Evolutionary conservation across 2,329 filamentous ascomycete genomes (phyloP), one percentile per base, ranked within the genome.

Genomic region (Aureobasidium melanogenum): DNA sequence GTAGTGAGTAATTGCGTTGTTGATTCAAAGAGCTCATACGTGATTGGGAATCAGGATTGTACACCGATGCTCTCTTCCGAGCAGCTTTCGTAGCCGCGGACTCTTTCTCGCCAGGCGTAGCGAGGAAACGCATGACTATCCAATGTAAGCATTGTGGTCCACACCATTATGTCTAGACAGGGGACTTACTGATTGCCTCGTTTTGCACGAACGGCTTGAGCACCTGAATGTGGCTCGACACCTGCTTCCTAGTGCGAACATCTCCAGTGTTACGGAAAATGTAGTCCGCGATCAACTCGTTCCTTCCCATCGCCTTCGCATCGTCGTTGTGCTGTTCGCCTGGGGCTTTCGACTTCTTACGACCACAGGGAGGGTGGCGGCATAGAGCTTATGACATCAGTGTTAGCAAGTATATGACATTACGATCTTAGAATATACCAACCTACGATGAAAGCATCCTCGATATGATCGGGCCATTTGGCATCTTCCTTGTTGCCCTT

Each of bases 221-320:
- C 2, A 86, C 83, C 70, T 86, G 84, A 28, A 86, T 78, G 68
- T 86, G 84, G 66, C 84, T 86, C 0, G 84, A 86, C 5, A 86
- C 81, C 67, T 86, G 82, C 69, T 86, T 86, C 55, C 84, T 76
- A 17, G 71, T 73, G 58, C 84, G 75, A 28, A 67, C 68, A 61
- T 79, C 79, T 24, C 83, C 82, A 7, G 83, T 85, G 62, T 77
- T 73, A 61, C 78, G 77, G 65, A 75, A 72, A 63, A 86, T 85
- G 57, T 79, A 82, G 66, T 83, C 77, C 24, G 83, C 78, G 63
- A 86, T 84, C 48, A 85, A 72, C 70, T 86, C 83, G 67, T 86
- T 86, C 41, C 84, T 79, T 28, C 84, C 84, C 64, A 80, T 79
- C 19, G 77, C 78, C 68, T 82, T 80, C 61, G 81, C 75, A 7